Evolutionary conservation across 148 eudicot species (phyloP), one percentile per base, ranked within the genome.

Genomic region (Cornus kousa): DNA sequence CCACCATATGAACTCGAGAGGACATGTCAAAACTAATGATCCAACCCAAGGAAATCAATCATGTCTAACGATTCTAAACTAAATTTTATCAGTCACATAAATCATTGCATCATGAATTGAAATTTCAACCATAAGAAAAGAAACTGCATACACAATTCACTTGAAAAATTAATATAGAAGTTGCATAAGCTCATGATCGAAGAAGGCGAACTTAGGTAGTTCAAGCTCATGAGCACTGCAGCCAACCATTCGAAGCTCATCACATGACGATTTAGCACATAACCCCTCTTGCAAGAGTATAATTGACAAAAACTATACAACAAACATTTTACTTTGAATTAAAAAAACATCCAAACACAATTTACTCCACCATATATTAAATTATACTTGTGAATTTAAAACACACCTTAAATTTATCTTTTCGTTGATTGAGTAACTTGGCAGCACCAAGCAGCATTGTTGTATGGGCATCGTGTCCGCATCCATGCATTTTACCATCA

Each of bases 361-460:
- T 13, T 20, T 62, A 62, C 7, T 3, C 66, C 66, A 62, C 23
- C 10, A 1, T 17, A 19, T 20, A 62, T 5, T 20, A 62, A 62
- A 62, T 5, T 3, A 5, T 62, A 62, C 23, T 62, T 62, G 66
- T 13, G 7, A 62, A 62, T 28, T 62, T n/a, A 72, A 79, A 68
- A 79, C 82, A 16, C 65, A 95, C 97, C 89, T 91, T 86, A 4
- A 95, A 90, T n/a, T 83, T 73, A 71, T 88, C 86, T 75, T 90
- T 95, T 65, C 97, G 74, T 84, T 94, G 83, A 81, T 88, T 80
- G 69, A 92, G 91, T 79, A 94, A 84, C 82, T 94, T 92, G 77
- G 97, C 98, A 84, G 98, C 95, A 67, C 97, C 98, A 16, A 94
- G 95, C 76, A 92, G 88, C 98, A 94, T 94, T 3, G 98, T 85